A percentile compares a stretch with the other conserved stretches of the same genome.
Conservation (phyloP, 139 green algal genomes). For the Chlorella sp. region DNA sequence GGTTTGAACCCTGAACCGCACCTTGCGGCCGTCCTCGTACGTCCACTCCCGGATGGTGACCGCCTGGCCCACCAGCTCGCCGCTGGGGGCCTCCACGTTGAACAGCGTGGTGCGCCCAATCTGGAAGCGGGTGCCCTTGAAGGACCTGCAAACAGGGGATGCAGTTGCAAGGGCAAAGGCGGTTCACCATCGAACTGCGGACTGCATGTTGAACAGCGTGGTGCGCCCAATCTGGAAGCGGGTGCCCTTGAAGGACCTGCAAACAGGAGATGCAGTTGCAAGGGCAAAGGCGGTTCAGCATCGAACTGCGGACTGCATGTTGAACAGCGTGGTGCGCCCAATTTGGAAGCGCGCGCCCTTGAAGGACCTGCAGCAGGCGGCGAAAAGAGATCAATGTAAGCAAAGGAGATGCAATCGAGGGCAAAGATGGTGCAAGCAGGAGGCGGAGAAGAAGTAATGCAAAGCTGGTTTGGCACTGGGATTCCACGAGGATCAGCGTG, state of each 20-base stretch:
- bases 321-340: constrained; percentile 33
- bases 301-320: not conserved
- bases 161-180: too few species aligned
- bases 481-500: too few species aligned
- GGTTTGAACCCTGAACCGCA: too few species aligned
- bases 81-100: constrained; percentile 31
- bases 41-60: constrained; percentile 40
- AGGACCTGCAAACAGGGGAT: not conserved
- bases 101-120: constrained; percentile 36
- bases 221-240: constrained; percentile 20
- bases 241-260: constrained; percentile 25
- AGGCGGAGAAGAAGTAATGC: too few species aligned
- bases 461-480: too few species aligned
- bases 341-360: constrained; percentile 29
- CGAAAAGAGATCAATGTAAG: too few species aligned
- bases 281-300: too few species aligned
- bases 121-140: constrained; percentile 33
- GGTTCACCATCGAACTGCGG: too few species aligned
- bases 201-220: constrained; percentile 41
- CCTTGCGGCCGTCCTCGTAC: constrained; percentile 43
- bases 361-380: constrained; percentile 23
- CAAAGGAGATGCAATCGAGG: too few species aligned
- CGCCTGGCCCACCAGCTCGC: constrained; percentile 31
- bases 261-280: too few species aligned
- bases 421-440: too few species aligned